These are phyloP conservation scores for Leccinum fuscescens DNA, from an alignment of 1,284 basidiomycete species.

Conservation along the genomic window DNA sequence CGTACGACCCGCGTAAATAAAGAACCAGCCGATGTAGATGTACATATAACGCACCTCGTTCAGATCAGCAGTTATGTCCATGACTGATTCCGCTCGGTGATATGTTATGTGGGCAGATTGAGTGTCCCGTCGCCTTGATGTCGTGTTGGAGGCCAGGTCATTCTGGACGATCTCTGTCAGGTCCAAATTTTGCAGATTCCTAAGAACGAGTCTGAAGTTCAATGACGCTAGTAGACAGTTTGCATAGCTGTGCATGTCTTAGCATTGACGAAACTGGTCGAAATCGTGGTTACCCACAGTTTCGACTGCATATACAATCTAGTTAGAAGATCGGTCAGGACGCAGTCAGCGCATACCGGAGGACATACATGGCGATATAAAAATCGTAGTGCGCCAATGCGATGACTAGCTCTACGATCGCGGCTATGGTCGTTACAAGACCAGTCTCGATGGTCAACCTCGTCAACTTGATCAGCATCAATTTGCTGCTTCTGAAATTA, in stretches of 20 bases:
- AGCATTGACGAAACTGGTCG: too few species aligned
- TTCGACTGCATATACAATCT: conserved; percentile 17
- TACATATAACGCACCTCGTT: too few species aligned
- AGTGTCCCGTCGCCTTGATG: neutral
- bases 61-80: too few species aligned
- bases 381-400: neutral
- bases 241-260: conserved; percentile 8
- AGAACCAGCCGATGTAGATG: too few species aligned
- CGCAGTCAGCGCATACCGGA: too few species aligned
- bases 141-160: neutral
- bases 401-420: neutral
- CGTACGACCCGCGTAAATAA: accelerated
- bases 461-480: neutral
- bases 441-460: neutral
- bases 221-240: conserved; percentile 14
- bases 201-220: conserved; percentile 9
- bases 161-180: conserved; percentile 2
- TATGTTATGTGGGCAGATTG: neutral
- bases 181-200: neutral
- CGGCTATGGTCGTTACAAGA: neutral
- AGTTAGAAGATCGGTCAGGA: neutral
- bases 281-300: conserved; percentile 2
- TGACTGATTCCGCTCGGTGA: neutral
- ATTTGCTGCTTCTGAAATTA: neutral
- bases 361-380: conserved; percentile 7